Conservation (phyloP, 2,329 filamentous ascomycete species). For the Alternaria sp. region DNA sequence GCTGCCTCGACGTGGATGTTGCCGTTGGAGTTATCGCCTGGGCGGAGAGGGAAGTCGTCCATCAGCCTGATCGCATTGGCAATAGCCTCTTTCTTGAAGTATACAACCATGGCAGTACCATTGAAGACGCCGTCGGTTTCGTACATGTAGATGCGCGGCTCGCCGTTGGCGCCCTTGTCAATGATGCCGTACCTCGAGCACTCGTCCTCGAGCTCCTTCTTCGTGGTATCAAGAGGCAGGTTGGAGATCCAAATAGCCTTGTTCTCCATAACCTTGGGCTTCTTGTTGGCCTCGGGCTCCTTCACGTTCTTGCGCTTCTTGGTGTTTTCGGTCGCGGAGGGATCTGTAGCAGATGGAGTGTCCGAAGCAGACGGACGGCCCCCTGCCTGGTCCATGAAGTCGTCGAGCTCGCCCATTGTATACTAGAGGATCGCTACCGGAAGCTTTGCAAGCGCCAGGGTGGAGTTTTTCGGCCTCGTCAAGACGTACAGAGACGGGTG, state of each 20-base stretch:
- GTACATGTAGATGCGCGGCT: slow-evolving; percentile 93
- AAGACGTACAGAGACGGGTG: neutral
- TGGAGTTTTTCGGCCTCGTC: too few species aligned
- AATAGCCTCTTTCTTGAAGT: slow-evolving; percentile 95
- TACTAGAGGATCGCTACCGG: neutral
- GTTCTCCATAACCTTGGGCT: slow-evolving; percentile 65
- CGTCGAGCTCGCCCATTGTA: slow-evolving; percentile 16
- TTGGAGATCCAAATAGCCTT: slow-evolving; percentile 93
- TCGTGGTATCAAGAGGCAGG: slow-evolving; percentile 79
- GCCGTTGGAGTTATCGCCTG: slow-evolving; percentile 58
- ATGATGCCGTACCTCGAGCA: slow-evolving; percentile 94
- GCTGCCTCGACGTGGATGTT: slow-evolving; percentile 82
- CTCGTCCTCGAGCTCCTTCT: slow-evolving; percentile 80
- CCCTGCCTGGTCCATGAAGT: slow-evolving; percentile 22
- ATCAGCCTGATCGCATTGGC: slow-evolving; percentile 81
- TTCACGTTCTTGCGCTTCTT: slow-evolving; percentile 39
- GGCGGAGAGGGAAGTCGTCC: slow-evolving; percentile 82
- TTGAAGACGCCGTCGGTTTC: slow-evolving; percentile 87
- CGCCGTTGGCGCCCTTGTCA: slow-evolving; percentile 88
- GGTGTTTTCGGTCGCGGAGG: slow-evolving; percentile 6
- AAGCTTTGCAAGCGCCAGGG: neutral
- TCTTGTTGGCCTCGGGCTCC: slow-evolving; percentile 33
- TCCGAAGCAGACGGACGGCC: neutral
- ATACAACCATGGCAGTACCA: slow-evolving; percentile 90
- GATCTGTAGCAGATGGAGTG: slow-evolving; percentile 13